These are phyloP conservation scores for Chamaecyparis obtusa DNA, from an alignment of 75 land plant species.

Conservation along the genomic window DNA sequence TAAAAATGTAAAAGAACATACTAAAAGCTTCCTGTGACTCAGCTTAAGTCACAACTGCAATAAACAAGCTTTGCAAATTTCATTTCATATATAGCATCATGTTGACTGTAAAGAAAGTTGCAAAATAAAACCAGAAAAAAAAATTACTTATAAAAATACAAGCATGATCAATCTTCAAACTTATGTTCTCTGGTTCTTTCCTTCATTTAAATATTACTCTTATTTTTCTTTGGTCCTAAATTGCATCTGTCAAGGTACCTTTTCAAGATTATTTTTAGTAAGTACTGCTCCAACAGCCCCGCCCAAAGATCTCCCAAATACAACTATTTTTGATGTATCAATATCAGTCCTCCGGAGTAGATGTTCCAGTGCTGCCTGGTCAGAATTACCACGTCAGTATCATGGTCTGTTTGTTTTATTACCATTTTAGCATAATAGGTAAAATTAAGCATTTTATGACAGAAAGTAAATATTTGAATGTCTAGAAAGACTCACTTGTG, in stretches of 20 bases:
- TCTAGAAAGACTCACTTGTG: constrained; percentile 60
- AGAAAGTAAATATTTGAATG: background rate
- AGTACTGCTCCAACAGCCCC: constrained; percentile 95
- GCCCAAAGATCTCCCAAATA: constrained; percentile 98
- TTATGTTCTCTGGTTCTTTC: background rate
- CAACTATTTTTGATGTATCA: constrained; percentile 79
- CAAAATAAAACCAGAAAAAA: background rate
- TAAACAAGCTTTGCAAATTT: background rate
- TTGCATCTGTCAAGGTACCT: constrained; percentile 38
- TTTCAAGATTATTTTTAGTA: constrained; percentile 87
- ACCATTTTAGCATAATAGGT: background rate
- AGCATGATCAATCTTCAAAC: background rate
- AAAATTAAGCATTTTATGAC: background rate
- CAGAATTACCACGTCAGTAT: background rate
- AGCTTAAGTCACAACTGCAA: background rate
- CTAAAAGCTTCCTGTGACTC: background rate
- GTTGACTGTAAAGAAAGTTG: background rate
- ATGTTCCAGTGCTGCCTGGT: constrained; percentile 93
- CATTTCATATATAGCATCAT: background rate
- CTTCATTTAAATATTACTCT: background rate
- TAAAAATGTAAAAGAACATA: background rate
- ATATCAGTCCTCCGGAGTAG: constrained; percentile 77
- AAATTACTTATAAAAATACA: background rate
- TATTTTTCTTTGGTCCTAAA: background rate
- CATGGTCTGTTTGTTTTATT: background rate